phyloP scores from a whole-genome alignment of 345 rosid species.

The Combretum micranthum region DNA sequence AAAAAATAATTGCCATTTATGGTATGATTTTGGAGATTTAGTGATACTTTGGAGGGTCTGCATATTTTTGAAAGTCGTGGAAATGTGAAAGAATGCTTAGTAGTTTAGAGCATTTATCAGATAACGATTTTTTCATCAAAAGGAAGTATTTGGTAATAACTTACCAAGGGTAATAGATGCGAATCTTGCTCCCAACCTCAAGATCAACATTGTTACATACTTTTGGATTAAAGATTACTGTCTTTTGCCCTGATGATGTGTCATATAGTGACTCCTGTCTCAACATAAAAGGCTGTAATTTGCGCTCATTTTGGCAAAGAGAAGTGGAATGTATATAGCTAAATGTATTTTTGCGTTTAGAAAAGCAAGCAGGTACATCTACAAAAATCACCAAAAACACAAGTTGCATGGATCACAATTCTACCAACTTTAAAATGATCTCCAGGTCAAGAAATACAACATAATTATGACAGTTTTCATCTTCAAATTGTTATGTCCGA shows the following conservation, averaged over 20 bases:
- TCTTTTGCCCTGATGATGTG: slow-evolving; percentile 26
- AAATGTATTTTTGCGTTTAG: too few relatives aligned
- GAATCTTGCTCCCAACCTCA: slow-evolving; percentile 60
- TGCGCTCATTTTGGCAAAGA: not conserved
- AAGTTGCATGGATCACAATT: too few relatives aligned
- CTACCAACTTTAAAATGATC: too few relatives aligned
- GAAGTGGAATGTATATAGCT: too few relatives aligned
- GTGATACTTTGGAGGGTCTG: not conserved
- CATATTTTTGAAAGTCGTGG: not conserved
- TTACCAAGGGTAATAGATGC: slow-evolving; percentile 67
- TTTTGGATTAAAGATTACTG: slow-evolving; percentile 65
- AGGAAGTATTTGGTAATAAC: not conserved
- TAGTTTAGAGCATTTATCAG: not conserved
- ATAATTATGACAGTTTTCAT: too few relatives aligned
- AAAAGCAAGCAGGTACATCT: too few relatives aligned
- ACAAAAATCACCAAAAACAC: too few relatives aligned
- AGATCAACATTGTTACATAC: slow-evolving; percentile 70
- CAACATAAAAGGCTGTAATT: slow-evolving; percentile 26
- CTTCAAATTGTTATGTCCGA: too few relatives aligned
- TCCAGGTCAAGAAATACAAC: too few relatives aligned
- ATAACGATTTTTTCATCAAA: not conserved
- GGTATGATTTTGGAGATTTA: not conserved
- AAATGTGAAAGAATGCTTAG: not conserved
- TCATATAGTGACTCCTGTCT: slow-evolving; percentile 18
- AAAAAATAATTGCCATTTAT: not conserved